Percentiles rank a stretch among this genome's conserved stretches.
phyloP scores from a whole-genome alignment of 2,329 filamentous ascomycete species.

The Cladophialophora immunda region DNA sequence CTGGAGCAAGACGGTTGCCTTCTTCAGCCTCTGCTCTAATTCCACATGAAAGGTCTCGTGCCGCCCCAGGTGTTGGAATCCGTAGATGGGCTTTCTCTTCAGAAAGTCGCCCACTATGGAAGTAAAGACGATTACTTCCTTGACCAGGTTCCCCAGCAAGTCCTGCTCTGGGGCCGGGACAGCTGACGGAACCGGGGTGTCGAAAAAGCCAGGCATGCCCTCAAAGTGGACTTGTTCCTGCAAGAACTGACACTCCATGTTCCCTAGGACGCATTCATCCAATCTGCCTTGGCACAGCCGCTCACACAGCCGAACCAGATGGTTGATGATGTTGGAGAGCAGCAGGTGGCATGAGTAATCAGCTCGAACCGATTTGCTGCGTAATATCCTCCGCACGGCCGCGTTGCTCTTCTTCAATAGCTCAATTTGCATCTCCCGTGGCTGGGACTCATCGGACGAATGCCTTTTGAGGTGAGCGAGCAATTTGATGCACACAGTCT shows the following conservation, averaged over 20 bases:
- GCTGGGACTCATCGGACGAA: conserved; percentile 25
- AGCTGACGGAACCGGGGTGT: conserved; percentile 17
- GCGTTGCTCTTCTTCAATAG: conserved; percentile 39
- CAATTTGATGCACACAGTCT: conserved; percentile 40
- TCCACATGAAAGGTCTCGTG: conserved; percentile 39
- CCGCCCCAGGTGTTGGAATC: conserved; percentile 38
- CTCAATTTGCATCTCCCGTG: conserved; percentile 33
- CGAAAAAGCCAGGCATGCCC: conserved; percentile 28
- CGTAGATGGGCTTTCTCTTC: conserved; percentile 38
- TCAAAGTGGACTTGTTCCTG: conserved; percentile 36
- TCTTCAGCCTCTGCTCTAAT: conserved; percentile 36
- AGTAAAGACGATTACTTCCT: conserved; percentile 32
- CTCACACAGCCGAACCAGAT: conserved; percentile 37
- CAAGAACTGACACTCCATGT: conserved; percentile 31
- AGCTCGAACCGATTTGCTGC: conserved; percentile 34
- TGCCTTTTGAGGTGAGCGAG: conserved; percentile 40
- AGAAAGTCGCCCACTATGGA: conserved; percentile 36
- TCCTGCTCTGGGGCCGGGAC: conserved; percentile 16
- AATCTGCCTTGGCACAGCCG: conserved; percentile 26
- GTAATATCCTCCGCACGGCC: conserved; percentile 35
- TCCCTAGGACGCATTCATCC: conserved; percentile 11
- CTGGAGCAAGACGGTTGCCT: conserved; percentile 26
- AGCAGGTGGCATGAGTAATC: conserved; percentile 40
- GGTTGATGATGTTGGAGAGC: conserved; percentile 38
- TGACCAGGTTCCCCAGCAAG: conserved; percentile 15